These are phyloP conservation scores for Panicum virgatum DNA, from an alignment of 202 grass and related monocot genomes.

Conservation along the genomic window DNA sequence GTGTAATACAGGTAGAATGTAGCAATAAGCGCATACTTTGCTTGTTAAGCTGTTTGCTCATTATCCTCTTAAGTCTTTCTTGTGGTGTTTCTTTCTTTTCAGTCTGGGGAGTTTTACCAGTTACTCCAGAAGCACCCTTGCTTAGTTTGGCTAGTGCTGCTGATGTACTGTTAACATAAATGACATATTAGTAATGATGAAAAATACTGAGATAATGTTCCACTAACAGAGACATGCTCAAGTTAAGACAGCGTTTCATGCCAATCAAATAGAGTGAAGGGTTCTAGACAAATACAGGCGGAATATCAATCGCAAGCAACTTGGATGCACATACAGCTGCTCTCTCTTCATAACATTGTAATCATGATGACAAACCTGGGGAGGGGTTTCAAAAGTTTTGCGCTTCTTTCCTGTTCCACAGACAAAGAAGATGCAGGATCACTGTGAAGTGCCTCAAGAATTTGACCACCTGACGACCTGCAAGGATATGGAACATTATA, in stretches of 20 bases:
- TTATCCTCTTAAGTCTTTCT: conserved; percentile 97
- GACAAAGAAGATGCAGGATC: conserved; percentile 94
- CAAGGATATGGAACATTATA: conserved; percentile 58
- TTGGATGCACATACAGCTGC: conserved; percentile 33
- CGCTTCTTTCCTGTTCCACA: conserved; percentile 85
- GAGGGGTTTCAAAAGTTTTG: conserved; percentile 72
- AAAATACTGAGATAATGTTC: conserved; percentile 24
- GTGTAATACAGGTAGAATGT: conserved; percentile 25
- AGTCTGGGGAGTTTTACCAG: conserved; percentile 59
- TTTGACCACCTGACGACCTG: conserved; percentile 78
- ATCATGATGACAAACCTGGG: conserved; percentile 63
- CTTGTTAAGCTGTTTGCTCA: conserved; percentile 99
- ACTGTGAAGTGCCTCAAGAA: conserved; percentile 97
- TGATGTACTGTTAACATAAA: conserved; percentile 59
- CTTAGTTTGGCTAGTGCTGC: conserved; percentile 86
- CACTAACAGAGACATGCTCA: conserved; percentile 43
- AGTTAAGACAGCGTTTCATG: conserved; percentile 24
- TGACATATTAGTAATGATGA: conserved; percentile 21
- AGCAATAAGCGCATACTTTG: conserved; percentile 75
- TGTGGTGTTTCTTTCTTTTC: conserved; percentile 99
- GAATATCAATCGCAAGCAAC: conserved; percentile 32
- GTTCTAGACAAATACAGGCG: conserved; percentile 42
- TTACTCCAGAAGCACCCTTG: conserved; percentile 59
- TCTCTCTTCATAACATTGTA: conserved; percentile 37
- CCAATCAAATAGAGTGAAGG: conserved; percentile 9